Base-by-base conservation (phyloP, 345 rosid genomes). In the Diplotaxis tenuifolia region DNA sequence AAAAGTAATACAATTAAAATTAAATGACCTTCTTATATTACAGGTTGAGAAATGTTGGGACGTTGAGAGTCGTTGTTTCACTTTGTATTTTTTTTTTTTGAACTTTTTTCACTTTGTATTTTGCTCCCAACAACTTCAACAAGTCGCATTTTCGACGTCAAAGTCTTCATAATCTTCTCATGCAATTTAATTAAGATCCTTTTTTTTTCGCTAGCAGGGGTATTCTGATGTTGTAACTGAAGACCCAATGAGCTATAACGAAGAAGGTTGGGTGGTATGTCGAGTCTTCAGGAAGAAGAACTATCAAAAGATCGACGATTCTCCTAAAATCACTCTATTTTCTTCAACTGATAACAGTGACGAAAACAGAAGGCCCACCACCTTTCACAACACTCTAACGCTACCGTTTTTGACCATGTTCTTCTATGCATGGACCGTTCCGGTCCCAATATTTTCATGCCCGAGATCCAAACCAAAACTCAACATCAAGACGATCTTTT, bases 211-310 rank as follows among this genome's bases (percentile, higher is more conserved):
- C 34, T 58, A 2, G n/a, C 62, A 74, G 78, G 73, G 72, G 0
- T 47, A 11, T 16, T 32, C 38, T 29, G 75, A 69, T 42, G 53
- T 31, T 21, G 14, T 55, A 19, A 54, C 76, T 12, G 90, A 86
- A 34, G 97, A 95, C 22, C 65, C 81, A 4, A 49, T 62, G 67
- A 28, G 38, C 42, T 63, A 57, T 25, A 42, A 81, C 16, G 99
- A 95, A 80, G 99, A 95, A 55, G 98, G 99, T 1, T 95, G 98
- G 99, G 99, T 95, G 69, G 90, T 95, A 64, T 92, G 98, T 78
- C 87, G 99, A 7, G 92, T 92, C 1, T 95, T 95, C 63, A 84
- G 86, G 81, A 95, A 95, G 86, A 95, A 92, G 81, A 92, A 90
- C 77, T 85, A 88, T 71, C 96, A 88, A 79, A 95, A 92, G 87